phyloP scores from a whole-genome alignment of 2,329 filamentous ascomycete species.

The Epichloe sylvatica region DNA sequence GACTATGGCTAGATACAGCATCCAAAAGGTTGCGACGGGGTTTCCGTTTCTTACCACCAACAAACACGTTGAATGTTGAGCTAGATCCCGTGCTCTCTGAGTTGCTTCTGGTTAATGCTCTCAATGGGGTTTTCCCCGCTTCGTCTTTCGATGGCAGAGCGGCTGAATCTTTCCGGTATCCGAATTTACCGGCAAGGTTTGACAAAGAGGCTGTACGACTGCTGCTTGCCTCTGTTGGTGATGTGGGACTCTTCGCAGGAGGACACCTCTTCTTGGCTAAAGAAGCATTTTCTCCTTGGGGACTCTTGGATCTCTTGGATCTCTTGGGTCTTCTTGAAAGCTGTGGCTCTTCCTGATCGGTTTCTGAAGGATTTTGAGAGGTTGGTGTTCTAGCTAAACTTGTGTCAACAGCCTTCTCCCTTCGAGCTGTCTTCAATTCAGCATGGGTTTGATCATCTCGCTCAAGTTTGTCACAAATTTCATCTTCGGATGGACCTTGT shows the following conservation, averaged over 20 bases:
- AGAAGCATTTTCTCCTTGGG: not conserved
- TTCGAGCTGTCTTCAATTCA: not conserved
- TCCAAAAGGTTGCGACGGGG: constrained; percentile 23
- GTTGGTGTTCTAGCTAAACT: not conserved
- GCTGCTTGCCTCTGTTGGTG: not conserved
- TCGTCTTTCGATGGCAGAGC: not conserved
- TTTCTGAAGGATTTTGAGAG: not conserved
- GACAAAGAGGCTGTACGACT: not conserved
- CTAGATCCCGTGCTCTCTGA: not conserved
- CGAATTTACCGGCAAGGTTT: not conserved
- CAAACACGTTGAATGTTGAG: constrained; percentile 29
- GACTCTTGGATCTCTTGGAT: not conserved
- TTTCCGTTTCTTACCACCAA: constrained; percentile 26
- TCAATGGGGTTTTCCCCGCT: not conserved
- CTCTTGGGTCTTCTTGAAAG: not conserved
- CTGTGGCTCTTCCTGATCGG: not conserved
- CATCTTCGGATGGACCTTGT: constrained; percentile 3
- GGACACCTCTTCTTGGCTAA: not conserved
- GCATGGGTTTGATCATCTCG: not conserved
- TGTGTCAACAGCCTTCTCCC: not conserved
- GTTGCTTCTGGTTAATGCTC: not conserved
- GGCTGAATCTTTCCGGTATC: not conserved
- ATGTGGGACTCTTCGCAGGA: not conserved
- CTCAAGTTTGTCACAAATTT: not conserved
- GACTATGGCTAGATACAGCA: constrained; percentile 27